Evolutionary conservation across 1,139 yeast genomes (phyloP), one percentile per base, ranked within the genome.

Genomic region (Nakaseomyces sp.): DNA sequence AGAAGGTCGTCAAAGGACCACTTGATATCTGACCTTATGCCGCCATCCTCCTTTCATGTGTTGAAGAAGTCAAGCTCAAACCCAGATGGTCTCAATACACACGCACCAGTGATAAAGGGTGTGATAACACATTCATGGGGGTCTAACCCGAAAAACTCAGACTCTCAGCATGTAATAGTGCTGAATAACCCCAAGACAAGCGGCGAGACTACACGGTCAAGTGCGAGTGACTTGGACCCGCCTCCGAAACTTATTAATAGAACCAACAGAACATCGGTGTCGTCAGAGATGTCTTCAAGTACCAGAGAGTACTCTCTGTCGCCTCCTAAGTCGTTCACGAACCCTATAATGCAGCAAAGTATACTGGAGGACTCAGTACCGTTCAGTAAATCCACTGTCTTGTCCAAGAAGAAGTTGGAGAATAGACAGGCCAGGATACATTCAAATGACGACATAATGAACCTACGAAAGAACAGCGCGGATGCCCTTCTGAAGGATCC

Each of bases 111-210:
- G 0, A 67, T 67, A 5, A 60, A 59, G 25, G 71, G 71, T 1
- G 67, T 70, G 3, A 54, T 67, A 22, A 65, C 65, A 7, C 71
- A 67, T 48, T 66, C 66, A 29, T 67, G 71, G 71, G 71, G 70
- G 1, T 43, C 47, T 32, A 25, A 51, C 20, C 41, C 48, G 16
- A 47, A 53, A 32, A 32, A 43, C 25, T 43, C 54, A 6, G 50
- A 52, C 15, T 48, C 53, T 35, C 32, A 13, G 7, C 24, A 42
- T 25, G 56, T 61, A 1, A 61, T 61, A 17, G 46, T 54, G 22
- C 46, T 61, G 39, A 60, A 61, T 44, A 44, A 47, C 25, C 45
- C 48, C 45, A 48, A 44, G 40, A 37, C 26, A 32, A 33, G 37
- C 19, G 19, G 43, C 25, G 32, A 44, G 32, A 40, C 44, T n/a